These are phyloP conservation scores for Lactarius evosmus DNA, from an alignment of 768 basidiomycete genomes.

Conservation along the genomic window DNA sequence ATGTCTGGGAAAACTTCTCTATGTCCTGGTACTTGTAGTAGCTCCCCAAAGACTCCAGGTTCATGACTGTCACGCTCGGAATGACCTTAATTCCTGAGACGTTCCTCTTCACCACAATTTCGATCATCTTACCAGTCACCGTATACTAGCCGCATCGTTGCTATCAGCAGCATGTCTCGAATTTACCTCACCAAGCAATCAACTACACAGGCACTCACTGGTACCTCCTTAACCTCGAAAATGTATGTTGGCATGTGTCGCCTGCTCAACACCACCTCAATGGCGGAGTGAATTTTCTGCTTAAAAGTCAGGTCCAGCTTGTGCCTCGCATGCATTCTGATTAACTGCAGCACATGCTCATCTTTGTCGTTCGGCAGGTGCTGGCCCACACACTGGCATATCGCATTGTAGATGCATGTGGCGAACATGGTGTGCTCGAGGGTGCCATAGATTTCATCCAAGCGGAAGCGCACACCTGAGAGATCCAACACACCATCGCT, in stretches of 20 bases:
- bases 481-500: constrained; percentile 76
- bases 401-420: constrained; percentile 55
- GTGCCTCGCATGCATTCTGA: constrained; percentile 57
- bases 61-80: constrained; percentile 73
- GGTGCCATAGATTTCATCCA: constrained; percentile 72
- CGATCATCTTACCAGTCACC: constrained; percentile 74
- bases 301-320: constrained; percentile 45
- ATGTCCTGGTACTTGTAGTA: too few relatives aligned
- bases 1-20: too few relatives aligned
- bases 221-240: too few relatives aligned
- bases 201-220: too few relatives aligned
- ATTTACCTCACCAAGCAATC: too few relatives aligned
- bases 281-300: constrained; percentile 51
- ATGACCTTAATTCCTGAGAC: constrained; percentile 60
- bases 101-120: constrained; percentile 76
- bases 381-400: constrained; percentile 70
- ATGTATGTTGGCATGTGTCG: too few relatives aligned
- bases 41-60: constrained; percentile 60
- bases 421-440: constrained; percentile 50
- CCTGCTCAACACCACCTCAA: constrained; percentile 59
- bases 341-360: constrained; percentile 72
- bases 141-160: constrained; percentile 55
- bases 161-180: not conserved
- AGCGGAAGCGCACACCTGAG: constrained; percentile 77
- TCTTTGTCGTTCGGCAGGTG: constrained; percentile 57